Evolutionary conservation across 306 rosid species (phyloP), one percentile per base, ranked within the genome.

Genomic region (Lithocarpus polystachyus): DNA sequence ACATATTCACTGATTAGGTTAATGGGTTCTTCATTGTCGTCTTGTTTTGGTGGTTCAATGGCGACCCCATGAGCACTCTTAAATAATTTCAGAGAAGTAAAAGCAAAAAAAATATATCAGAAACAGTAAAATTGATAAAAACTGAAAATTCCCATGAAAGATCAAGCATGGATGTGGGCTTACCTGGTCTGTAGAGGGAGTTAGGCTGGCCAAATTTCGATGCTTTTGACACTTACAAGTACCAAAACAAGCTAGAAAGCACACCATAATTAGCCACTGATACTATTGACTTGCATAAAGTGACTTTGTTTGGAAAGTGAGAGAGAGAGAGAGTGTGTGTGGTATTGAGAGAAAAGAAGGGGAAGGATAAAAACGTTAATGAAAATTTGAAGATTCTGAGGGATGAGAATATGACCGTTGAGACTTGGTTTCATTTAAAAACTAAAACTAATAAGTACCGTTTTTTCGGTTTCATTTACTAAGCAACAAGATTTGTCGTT

Each of bases 351-450:
- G 45, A 29, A 65, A 48, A 15, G 45, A n/a, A 13, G 61, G 3
- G 15, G 20, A 48, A 68, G 60, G 40, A 74, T 3, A 69, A 26
- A 82, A 85, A 83, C 79, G 86, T 68, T 80, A 79, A 52, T n/a
- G 55, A 72, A 75, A 79, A 71, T 6, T 51, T 61, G 28, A 75
- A 61, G 77, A 61, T 74, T 79, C 75, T 31, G 23, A 19, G 55
- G 28, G 75, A 57, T 77, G n/a, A n/a, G 71, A 89, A 82, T 86
- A 68, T 56, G 89, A 84, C 89, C 92, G 90, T 89, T 88, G 82
- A 45, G 82, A 17, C 37, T 33, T 33, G 37, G 1, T 20, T 24
- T 43, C 10, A 29, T 26, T 17, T 40, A 28, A 1, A 14, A 28
- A n/a, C 31, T 84, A 68, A n/a, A n/a, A n/a, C n/a, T n/a, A n/a